phyloP scores from a whole-genome alignment of 768 basidiomycete species.

The Rhizopogon rudus region DNA sequence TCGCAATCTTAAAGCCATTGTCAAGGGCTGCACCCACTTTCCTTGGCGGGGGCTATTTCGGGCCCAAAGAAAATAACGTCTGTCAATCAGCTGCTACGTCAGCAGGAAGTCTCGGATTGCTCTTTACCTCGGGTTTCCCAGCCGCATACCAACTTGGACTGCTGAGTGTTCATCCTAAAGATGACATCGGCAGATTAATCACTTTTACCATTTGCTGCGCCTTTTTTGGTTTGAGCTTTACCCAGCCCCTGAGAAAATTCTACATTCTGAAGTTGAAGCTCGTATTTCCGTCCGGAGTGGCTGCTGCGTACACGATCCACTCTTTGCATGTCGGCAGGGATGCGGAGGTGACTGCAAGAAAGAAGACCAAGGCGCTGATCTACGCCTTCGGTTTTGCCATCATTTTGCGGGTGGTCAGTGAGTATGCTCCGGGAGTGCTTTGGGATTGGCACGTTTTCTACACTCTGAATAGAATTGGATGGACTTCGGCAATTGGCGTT shows the following conservation, averaged over 20 bases:
- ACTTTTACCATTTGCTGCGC: constrained; percentile 46
- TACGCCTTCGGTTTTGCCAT: constrained; percentile 42
- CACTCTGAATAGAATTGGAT: constrained; percentile 53
- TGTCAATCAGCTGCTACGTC: constrained; percentile 24
- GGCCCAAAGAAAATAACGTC: constrained; percentile 52
- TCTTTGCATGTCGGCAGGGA: constrained; percentile 47
- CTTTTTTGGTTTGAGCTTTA: constrained; percentile 64
- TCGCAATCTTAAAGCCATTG: constrained; percentile 53
- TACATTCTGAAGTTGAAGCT: constrained; percentile 60
- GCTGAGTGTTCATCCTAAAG: constrained; percentile 38
- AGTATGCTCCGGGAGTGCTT: constrained; percentile 53
- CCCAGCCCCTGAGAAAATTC: constrained; percentile 55
- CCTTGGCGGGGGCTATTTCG: constrained; percentile 47
- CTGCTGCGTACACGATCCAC: constrained; percentile 60
- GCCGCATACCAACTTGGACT: constrained; percentile 54
- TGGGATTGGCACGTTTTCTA: constrained; percentile 64
- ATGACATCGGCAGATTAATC: constrained; percentile 54
- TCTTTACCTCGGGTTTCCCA: constrained; percentile 53
- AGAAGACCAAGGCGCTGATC: constrained; percentile 48
- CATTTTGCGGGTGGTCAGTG: constrained; percentile 47
- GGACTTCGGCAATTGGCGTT: constrained; percentile 48
- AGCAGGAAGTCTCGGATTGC: constrained; percentile 50
- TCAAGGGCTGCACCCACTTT: constrained; percentile 42
- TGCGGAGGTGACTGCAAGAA: constrained; percentile 45
- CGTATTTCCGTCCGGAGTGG: constrained; percentile 58